Evolutionary conservation across 106 monocot species (phyloP).

Genomic region (Dendrobium catenatum): DNA sequence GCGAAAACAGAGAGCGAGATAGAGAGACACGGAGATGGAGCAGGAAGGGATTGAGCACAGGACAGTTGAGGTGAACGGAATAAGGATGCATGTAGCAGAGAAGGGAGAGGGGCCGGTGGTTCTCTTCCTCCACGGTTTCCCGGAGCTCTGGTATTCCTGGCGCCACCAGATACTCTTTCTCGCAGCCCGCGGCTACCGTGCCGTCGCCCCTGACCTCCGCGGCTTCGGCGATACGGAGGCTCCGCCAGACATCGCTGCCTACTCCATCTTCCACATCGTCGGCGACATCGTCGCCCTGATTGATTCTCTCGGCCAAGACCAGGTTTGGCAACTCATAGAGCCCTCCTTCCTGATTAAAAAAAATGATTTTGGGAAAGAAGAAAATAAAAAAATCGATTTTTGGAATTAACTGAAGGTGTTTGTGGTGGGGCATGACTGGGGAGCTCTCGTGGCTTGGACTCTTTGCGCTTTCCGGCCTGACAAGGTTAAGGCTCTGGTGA

Average conservation of each 20-base stretch:
- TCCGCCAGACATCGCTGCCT: background rate
- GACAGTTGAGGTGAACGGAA: slow-evolving; percentile 45
- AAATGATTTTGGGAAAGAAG: background rate
- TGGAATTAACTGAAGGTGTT: slow-evolving; percentile 24
- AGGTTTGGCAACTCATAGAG: background rate
- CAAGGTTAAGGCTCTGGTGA: slow-evolving; percentile 44
- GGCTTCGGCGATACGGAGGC: slow-evolving; percentile 50
- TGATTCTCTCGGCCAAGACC: slow-evolving; percentile 20
- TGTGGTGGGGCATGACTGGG: slow-evolving; percentile 69
- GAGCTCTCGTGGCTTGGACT: slow-evolving; percentile 49
- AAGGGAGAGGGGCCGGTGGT: slow-evolving; percentile 45
- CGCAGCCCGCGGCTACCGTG: slow-evolving; percentile 39
- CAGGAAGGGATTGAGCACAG: slow-evolving; percentile 10
- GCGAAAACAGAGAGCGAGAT: background rate
- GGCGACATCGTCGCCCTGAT: slow-evolving; percentile 21
- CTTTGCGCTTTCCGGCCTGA: slow-evolving; percentile 48
- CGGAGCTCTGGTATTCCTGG: slow-evolving; percentile 80
- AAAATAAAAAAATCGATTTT: background rate
- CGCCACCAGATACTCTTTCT: slow-evolving; percentile 53
- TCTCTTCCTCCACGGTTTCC: slow-evolving; percentile 62
- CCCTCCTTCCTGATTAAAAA: background rate
- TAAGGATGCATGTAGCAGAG: slow-evolving; percentile 63
- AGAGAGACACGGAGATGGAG: slow-evolving; percentile 1
- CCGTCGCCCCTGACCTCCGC: slow-evolving; percentile 62
- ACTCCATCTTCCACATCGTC: slow-evolving; percentile 18